Base-by-base conservation (phyloP, 352 stramenopile species). In the Pythium sp. region DNA sequence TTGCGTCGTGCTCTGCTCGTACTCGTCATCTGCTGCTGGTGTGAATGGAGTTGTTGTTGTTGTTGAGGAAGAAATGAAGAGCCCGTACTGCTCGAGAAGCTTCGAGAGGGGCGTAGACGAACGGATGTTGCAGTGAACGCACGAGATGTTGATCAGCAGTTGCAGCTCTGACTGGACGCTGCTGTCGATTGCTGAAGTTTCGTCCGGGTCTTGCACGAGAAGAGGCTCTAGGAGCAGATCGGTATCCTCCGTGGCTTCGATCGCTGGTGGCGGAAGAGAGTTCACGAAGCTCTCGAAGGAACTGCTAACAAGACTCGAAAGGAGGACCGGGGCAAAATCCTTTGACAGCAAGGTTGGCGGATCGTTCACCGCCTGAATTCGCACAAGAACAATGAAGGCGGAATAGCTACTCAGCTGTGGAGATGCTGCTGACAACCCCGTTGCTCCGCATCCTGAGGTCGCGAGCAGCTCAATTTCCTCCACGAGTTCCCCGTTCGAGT, bases 121-220 rank as follows among this genome's bases (percentile, higher is more conserved):
- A 54, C 24, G 72, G 30, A 85, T 72, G 28, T 56, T 74, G 46
- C 78, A 85, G 14, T 75, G 64, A 53, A 78, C 66, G 26, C 78
- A 85, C 12, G 76, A 79, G 64, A 85, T 66, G 30, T 79, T 81
- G 24, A 85, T 61, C 14, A 73, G 47, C 56, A 84, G 59, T 18
- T 73, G 67, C 28, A 64, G 46, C 9, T 46, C 18, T 22, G 54
- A 28, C 22, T 32, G 49, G 9, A 18, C 26, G 14, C 55, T 61
- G 32, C 43, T 53, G 32, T 53, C 62, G 4, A 36, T 26, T 1
- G 62, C 34, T 7, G 61, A 28, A 2, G 62, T 38, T 12, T 43
- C 58, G 62, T 82, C 76, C 3, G 72, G 69, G 24, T 83, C 76
- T 4, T 77, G 68, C 0, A 81, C 38, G 9, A 64, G 58, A 11